These are phyloP conservation scores for Jatropha podagrica DNA, from an alignment of 441 rosid genomes.

Conservation along the genomic window DNA sequence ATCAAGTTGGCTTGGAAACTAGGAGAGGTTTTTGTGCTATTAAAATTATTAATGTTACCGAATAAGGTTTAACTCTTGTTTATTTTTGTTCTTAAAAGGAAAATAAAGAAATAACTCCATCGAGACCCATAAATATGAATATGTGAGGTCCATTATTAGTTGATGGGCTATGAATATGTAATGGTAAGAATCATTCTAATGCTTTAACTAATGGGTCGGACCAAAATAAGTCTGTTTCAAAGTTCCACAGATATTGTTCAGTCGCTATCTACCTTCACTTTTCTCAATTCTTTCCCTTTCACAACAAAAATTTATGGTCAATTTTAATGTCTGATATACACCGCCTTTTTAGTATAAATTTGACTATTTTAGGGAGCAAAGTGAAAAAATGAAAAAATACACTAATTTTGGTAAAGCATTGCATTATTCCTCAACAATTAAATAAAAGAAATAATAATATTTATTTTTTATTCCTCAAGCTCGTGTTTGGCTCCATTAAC, in stretches of 20 bases:
- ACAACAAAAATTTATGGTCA: background rate
- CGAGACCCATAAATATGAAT: no score
- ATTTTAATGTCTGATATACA: background rate
- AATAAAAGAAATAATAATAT: no score
- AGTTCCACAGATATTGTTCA: conserved; percentile 7
- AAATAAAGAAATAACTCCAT: no score
- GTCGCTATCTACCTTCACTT: conserved; percentile 5
- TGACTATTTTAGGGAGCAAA: background rate
- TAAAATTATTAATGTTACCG: no score
- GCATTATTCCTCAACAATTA: background rate
- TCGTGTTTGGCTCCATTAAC: no score
- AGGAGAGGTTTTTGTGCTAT: background rate
- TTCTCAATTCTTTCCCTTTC: background rate
- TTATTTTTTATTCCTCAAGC: no score
- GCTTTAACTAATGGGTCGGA: conserved; percentile 9
- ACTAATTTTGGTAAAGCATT: background rate
- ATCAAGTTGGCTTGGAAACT: conserved; percentile 2
- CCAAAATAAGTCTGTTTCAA: conserved; percentile 17
- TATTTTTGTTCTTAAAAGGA: no score
- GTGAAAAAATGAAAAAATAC: background rate
- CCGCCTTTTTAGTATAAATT: background rate
- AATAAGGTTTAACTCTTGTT: no score
- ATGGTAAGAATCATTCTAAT: conserved; percentile 11
- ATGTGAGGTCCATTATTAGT: conserved; percentile 19
- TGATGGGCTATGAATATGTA: conserved; percentile 21